These are phyloP conservation scores for Elsinoe ampelina DNA, from an alignment of 2,329 filamentous ascomycete genomes.

Conservation along the genomic window DNA sequence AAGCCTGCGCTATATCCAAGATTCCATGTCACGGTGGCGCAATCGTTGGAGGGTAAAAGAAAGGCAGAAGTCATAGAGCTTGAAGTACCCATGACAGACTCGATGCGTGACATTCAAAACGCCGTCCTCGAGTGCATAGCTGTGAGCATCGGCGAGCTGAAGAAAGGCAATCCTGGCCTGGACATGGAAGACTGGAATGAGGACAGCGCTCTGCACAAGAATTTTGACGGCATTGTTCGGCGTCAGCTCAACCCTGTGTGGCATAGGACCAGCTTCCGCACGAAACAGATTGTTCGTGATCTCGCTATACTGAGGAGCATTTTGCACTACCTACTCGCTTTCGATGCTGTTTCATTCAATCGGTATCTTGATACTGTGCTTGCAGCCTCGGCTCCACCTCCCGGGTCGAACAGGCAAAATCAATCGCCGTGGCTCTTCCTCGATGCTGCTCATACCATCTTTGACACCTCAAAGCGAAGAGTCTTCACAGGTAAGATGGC, in stretches of 20 bases:
- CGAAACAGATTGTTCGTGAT: constrained; percentile 87
- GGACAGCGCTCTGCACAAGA: constrained; percentile 83
- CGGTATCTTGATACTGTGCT: constrained; percentile 91
- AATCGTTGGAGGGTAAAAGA: constrained; percentile 79
- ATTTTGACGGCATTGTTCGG: constrained; percentile 81
- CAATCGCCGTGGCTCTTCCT: constrained; percentile 95
- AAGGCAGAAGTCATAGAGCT: constrained; percentile 96
- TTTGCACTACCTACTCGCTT: constrained; percentile 69
- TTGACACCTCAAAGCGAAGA: constrained; percentile 76
- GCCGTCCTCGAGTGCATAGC: constrained; percentile 95
- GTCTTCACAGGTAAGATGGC: constrained; percentile 71
- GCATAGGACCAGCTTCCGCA: constrained; percentile 93
- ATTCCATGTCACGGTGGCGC: constrained; percentile 83
- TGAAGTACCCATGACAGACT: constrained; percentile 89
- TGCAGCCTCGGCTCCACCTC: constrained; percentile 78
- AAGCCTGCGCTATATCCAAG: constrained; percentile 87
- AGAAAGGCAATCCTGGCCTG: constrained; percentile 78
- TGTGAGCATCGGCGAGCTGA: constrained; percentile 84
- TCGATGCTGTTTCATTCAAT: constrained; percentile 84
- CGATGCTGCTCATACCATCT: constrained; percentile 88
- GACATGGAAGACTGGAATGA: constrained; percentile 97
- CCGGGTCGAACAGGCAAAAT: constrained; percentile 76
- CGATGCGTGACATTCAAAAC: constrained; percentile 87
- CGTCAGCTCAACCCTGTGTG: constrained; percentile 91
- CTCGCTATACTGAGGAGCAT: constrained; percentile 73